Conservation (phyloP, 495 filamentous ascomycete genomes). For the Annulohypoxylon bovei region DNA sequence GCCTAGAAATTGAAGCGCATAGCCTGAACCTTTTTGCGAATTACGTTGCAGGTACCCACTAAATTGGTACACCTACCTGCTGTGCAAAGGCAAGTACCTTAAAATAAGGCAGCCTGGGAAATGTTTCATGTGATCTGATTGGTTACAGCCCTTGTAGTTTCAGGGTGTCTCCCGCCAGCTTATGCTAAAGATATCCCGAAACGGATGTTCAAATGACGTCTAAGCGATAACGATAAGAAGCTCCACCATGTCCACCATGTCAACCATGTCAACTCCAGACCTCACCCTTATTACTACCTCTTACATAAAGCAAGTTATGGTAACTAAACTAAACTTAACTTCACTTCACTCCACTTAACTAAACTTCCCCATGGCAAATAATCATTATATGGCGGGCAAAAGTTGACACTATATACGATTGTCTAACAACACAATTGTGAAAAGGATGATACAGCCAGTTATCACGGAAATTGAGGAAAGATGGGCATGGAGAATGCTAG, state of each 20-base stretch:
- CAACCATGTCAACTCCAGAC: neutral
- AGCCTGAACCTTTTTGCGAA: slow-evolving; percentile 21
- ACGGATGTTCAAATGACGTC: slow-evolving; percentile 32
- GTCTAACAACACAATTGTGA: neutral
- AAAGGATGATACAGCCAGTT: slow-evolving; percentile 39
- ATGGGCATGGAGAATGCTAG: slow-evolving; percentile 42
- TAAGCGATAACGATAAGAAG: slow-evolving; percentile 37
- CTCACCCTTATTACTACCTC: neutral
- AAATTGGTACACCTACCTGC: slow-evolving; percentile 15
- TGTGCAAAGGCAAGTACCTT: slow-evolving; percentile 14
- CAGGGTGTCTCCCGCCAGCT: slow-evolving; percentile 14
- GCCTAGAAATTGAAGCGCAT: slow-evolving; percentile 23
- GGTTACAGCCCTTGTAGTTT: slow-evolving; percentile 19
- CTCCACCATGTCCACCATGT: slow-evolving; percentile 14
- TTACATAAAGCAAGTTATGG: slow-evolving; percentile 2
- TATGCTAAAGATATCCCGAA: slow-evolving; percentile 36
- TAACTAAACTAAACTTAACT: neutral
- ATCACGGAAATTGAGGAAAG: slow-evolving; percentile 21
- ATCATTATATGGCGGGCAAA: neutral
- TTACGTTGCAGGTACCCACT: slow-evolving; percentile 42
- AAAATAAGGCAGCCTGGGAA: slow-evolving; percentile 14
- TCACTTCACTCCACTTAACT: neutral
- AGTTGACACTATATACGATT: neutral
- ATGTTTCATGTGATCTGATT: slow-evolving; percentile 11
- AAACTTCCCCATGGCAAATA: neutral